Percentiles rank a stretch among this genome's conserved stretches.
These are phyloP conservation scores for Boletus rex-veris DNA, from an alignment of 768 basidiomycete genomes.

Conservation along the genomic window DNA sequence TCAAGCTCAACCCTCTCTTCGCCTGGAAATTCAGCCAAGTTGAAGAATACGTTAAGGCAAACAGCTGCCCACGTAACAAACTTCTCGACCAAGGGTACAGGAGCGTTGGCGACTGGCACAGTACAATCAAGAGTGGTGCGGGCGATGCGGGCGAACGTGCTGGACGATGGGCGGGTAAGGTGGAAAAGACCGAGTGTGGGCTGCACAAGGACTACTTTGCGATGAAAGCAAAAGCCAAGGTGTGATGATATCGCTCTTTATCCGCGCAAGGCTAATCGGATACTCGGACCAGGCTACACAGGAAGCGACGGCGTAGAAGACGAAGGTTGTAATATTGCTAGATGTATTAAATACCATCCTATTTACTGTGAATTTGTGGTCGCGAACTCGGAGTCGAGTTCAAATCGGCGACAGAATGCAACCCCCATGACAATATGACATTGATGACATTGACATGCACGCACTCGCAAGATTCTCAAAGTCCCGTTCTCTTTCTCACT, in stretches of 20 bases:
- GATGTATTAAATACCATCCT: too few species aligned
- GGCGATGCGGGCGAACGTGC: constrained; percentile 77
- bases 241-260: not conserved
- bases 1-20: constrained; percentile 94
- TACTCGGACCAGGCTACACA: too few species aligned
- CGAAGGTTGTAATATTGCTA: too few species aligned
- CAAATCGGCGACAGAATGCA: too few species aligned
- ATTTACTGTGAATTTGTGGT: too few species aligned
- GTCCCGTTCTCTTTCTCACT: too few species aligned
- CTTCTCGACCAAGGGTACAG: constrained; percentile 90
- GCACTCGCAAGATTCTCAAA: too few species aligned
- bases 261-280: not conserved
- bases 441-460: too few species aligned
- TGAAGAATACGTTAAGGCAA: constrained; percentile 76
- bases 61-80: constrained; percentile 84
- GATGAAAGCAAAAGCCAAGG: constrained; percentile 58
- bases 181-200: constrained; percentile 91
- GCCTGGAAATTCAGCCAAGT: constrained; percentile 83
- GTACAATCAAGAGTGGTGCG: constrained; percentile 65
- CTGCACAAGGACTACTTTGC: constrained; percentile 88
- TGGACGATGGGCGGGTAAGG: constrained; percentile 86
- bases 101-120: constrained; percentile 98
- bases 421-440: too few species aligned
- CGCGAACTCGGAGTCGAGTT: too few species aligned
- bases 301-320: too few species aligned